A percentile compares a stretch with the other conserved stretches of the same genome.
Evolutionary conservation across 176 grass and related monocot genomes (phyloP).

Genomic region (Poa annua): DNA sequence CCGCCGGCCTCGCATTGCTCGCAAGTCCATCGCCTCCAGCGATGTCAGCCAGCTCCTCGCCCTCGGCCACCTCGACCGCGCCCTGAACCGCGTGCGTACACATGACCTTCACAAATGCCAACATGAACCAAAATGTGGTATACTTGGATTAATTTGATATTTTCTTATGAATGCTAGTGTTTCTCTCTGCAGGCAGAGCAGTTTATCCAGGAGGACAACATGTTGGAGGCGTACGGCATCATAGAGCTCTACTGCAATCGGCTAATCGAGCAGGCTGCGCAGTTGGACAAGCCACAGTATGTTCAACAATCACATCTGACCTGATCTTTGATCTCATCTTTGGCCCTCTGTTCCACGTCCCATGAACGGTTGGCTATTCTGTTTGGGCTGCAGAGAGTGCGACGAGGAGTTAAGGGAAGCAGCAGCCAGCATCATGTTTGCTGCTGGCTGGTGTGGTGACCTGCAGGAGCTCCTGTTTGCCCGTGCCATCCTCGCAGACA

Average conservation of each 20-base stretch:
- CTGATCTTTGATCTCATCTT: background rate
- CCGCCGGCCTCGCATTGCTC: constrained; percentile 39
- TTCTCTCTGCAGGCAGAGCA: constrained; percentile 38
- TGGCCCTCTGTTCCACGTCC: background rate
- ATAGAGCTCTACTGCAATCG: constrained; percentile 56
- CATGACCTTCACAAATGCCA: background rate
- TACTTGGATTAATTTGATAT: background rate
- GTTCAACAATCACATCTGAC: background rate
- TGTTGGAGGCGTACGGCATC: constrained; percentile 49
- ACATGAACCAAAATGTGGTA: background rate
- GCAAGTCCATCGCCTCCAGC: constrained; percentile 32
- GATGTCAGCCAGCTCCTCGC: constrained; percentile 53
- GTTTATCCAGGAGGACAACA: constrained; percentile 54
- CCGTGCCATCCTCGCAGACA: constrained; percentile 43
- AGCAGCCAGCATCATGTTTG: constrained; percentile 45
- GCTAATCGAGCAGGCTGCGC: constrained; percentile 28
- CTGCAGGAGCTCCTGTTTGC: constrained; percentile 47
- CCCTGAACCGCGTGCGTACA: constrained; percentile 34
- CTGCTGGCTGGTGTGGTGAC: constrained; percentile 43
- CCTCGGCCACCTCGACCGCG: constrained; percentile 47
- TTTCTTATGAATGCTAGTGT: background rate
- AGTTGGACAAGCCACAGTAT: constrained; percentile 44
- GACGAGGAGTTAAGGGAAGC: constrained; percentile 41
- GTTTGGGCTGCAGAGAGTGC: constrained; percentile 41
- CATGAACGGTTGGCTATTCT: background rate